Evolutionary conservation across 2,329 filamentous ascomycete genomes (phyloP), one percentile per base, ranked within the genome.

Genomic region (Colletotrichum tamarilloi): DNA sequence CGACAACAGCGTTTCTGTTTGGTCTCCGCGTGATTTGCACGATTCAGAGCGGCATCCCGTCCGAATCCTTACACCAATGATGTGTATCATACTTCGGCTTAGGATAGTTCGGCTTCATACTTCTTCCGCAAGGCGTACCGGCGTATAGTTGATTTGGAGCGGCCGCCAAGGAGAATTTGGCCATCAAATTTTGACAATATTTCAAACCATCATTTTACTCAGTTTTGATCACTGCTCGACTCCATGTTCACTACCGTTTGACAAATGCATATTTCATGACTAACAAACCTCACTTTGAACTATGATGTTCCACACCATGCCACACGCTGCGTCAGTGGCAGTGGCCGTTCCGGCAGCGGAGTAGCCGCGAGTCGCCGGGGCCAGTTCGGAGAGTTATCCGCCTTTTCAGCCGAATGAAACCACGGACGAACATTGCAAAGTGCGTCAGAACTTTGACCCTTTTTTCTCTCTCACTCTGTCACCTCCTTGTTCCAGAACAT

Each of bases 121-220:
- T 67, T 53, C 53, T 59, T 63, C 64, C 57, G 72, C 74, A 68
- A 56, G 74, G 74, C 74, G 74, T 74, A 68, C 52, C 46, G 74
- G 74, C 57, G 74, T 63, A 68, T 74, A 42, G 67, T 67, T 66
- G 5, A 56, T 68, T 63, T 72, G 12, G 5, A 59, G 69, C 62
- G 72, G 59, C 57, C 68, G 72, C 59, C 58, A 62, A 14, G 56
- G 55, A 59, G 57, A 63, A 32, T 58, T 19, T 63, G 58, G 72
- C 58, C 62, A 14, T 62, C 52, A 72, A 66, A 65, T 24, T 35
- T 66, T 58, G 46, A 53, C 11, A 64, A 58, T 16, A 42, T 19
- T 42, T 42, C 38, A 42, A 42, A 42, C 16, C 16, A 42, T 42
- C 19, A 42, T 42, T 19, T 42, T 4, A 42, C 38, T 42, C 38